Conservation (phyloP, 306 rosid species). For the Cicer yamashitae region DNA sequence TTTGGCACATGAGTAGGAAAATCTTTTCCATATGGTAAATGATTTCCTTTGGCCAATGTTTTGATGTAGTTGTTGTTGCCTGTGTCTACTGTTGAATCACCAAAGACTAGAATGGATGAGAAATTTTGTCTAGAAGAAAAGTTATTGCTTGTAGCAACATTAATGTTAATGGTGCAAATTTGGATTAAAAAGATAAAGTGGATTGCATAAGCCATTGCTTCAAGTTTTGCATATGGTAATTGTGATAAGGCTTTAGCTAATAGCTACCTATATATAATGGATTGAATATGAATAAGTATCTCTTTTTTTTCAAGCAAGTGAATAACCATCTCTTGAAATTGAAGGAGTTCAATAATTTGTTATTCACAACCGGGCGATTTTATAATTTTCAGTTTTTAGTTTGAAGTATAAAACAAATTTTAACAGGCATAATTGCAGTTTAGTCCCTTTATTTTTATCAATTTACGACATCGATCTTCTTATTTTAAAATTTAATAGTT, state of each 20-base stretch:
- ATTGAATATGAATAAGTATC: no score
- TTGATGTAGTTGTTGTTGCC: constrained; percentile 69
- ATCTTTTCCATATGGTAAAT: constrained; percentile 66
- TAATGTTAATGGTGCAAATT: constrained; percentile 32
- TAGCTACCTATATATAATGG: constrained; percentile 1
- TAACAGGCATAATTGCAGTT: no score
- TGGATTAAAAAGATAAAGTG: constrained; percentile 39
- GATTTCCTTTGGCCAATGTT: constrained; percentile 55
- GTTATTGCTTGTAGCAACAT: constrained; percentile 40
- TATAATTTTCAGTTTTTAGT: no score
- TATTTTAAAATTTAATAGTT: no score
- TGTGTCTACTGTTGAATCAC: constrained; percentile 68
- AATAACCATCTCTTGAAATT: background rate
- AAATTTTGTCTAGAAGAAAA: constrained; percentile 38
- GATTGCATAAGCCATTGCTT: constrained; percentile 50
- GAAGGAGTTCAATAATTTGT: background rate
- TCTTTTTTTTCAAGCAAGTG: no score
- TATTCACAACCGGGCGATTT: no score
- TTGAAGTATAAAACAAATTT: no score
- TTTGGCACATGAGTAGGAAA: constrained; percentile 61
- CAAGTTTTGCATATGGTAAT: background rate
- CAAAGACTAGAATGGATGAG: constrained; percentile 65
- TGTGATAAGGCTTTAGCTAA: constrained; percentile 2
- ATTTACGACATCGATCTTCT: no score
- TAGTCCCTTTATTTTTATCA: no score